These are phyloP conservation scores for Aspergillus sp. DNA, from an alignment of 2,329 filamentous ascomycete genomes.

Conservation along the genomic window DNA sequence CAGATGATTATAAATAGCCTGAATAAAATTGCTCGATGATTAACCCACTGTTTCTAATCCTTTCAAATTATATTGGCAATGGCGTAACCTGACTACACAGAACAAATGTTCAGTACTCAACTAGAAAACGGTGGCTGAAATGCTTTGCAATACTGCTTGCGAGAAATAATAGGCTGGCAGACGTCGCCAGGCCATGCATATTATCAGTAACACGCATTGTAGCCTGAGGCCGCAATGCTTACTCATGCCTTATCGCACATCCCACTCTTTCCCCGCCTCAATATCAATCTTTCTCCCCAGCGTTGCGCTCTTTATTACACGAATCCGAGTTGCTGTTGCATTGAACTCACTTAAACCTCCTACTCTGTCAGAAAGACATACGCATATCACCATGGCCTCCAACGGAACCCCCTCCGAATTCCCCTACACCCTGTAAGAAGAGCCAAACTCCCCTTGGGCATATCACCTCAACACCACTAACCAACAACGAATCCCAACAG, in stretches of 20 bases:
- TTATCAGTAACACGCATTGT: not conserved
- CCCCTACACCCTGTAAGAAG: slow-evolving; percentile 42
- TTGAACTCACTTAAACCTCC: not conserved
- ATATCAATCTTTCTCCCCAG: slow-evolving; percentile 1
- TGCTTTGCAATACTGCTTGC: too few relatives aligned
- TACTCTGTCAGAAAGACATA: not conserved
- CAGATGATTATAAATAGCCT: too few relatives aligned
- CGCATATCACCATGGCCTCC: slow-evolving; percentile 22
- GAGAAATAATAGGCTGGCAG: too few relatives aligned
- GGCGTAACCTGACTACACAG: too few relatives aligned
- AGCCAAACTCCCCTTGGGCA: slow-evolving; percentile 12
- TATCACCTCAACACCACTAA: slow-evolving; percentile 3
- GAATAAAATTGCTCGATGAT: too few relatives aligned
- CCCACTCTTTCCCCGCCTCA: slow-evolving; percentile 9
- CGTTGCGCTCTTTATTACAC: not conserved
- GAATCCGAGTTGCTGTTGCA: slow-evolving; percentile 12
- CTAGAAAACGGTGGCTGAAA: too few relatives aligned
- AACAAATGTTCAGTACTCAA: too few relatives aligned
- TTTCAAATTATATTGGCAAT: too few relatives aligned
- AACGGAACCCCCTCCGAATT: slow-evolving; percentile 31
- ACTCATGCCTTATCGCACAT: slow-evolving; percentile 9
- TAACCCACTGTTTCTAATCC: too few relatives aligned
- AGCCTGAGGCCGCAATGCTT: slow-evolving; percentile 1
- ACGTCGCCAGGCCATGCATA: too few relatives aligned
- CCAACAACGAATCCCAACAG: slow-evolving; percentile 47